A percentile compares a stretch with the other conserved stretches of the same genome.
Conservation (phyloP, 31 red algal genomes). For the Porphyra umbilicalis region DNA sequence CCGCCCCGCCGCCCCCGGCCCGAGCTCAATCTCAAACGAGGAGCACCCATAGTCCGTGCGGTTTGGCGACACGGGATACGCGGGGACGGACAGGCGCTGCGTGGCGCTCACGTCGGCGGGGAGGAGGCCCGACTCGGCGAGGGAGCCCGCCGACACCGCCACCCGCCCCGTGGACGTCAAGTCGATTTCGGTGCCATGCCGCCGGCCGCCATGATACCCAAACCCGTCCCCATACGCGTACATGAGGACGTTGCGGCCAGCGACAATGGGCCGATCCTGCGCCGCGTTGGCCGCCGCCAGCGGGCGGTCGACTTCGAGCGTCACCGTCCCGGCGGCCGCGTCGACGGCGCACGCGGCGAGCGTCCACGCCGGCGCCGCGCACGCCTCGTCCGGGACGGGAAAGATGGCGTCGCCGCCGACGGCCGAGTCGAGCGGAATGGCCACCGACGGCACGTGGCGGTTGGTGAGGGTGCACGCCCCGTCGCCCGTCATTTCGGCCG, state of each 20-base stretch:
- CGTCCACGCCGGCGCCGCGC: conserved; percentile 25
- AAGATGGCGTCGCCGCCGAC: conserved; percentile 13
- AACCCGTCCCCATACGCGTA: conserved; percentile 48
- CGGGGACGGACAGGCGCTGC: no score
- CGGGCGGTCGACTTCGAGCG: conserved; percentile 29
- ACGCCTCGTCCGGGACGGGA: conserved; percentile 39
- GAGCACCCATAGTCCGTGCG: no score
- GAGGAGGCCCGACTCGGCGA: no score
- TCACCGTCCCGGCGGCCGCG: conserved; percentile 9
- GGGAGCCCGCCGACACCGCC: no score
- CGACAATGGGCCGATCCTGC: conserved; percentile 30
- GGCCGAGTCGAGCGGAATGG: conserved; percentile 18
- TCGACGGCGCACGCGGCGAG: conserved; percentile 19
- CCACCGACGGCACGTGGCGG: conserved; percentile 50
- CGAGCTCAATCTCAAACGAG: no score
- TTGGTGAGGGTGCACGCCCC: conserved; percentile 24
- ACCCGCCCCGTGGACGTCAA: no score
- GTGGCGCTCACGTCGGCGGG: no score
- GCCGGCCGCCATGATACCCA: conserved; percentile 34
- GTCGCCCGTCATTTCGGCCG: conserved; percentile 47
- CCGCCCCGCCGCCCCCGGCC: no score
- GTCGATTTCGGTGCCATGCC: no score
- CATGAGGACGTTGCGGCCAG: conserved; percentile 27
- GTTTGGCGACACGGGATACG: no score
- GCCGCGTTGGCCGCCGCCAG: conserved; percentile 24